phyloP scores from a whole-genome alignment of 2,329 filamentous ascomycete species.

The Pseudogymnoascus sp. region DNA sequence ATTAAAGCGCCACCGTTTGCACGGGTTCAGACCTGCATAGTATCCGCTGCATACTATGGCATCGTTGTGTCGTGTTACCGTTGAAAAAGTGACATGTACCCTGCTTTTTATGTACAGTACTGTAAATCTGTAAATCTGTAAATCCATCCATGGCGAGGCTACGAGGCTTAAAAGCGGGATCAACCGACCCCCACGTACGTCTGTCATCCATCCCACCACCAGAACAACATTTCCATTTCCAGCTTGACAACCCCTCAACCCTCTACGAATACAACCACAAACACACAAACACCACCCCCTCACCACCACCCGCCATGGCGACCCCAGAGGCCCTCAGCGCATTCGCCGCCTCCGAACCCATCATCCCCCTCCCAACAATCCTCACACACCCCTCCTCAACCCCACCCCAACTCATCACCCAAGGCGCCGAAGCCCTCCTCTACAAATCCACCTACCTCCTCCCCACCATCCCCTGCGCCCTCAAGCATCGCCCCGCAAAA shows the following conservation, averaged over 20 bases:
- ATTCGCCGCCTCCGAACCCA: constrained; percentile 15
- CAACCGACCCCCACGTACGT: constrained; percentile 9
- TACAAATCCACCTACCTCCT: constrained; percentile 78
- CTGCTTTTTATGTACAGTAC: neutral
- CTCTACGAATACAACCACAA: constrained; percentile 2
- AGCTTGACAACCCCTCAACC: neutral
- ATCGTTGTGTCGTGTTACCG: neutral
- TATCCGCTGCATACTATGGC: neutral
- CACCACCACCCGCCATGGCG: constrained; percentile 9
- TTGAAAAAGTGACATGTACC: constrained; percentile 1
- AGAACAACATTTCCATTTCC: neutral
- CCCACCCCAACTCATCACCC: constrained; percentile 65
- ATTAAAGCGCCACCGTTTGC: neutral
- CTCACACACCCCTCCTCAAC: constrained; percentile 53
- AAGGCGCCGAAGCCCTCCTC: constrained; percentile 92
- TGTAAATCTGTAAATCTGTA: constrained; percentile 3
- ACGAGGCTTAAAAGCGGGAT: constrained; percentile 8
- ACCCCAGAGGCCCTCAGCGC: neutral
- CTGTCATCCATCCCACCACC: constrained; percentile 1
- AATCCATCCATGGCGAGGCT: neutral
- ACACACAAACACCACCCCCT: constrained; percentile 7
- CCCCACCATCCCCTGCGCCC: constrained; percentile 59
- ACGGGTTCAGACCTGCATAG: neutral
- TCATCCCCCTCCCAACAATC: constrained; percentile 49
- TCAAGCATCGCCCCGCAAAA: constrained; percentile 89